Evolutionary conservation across 108 stramenopile species (phyloP).

Genomic region (Ochromonas danica): DNA sequence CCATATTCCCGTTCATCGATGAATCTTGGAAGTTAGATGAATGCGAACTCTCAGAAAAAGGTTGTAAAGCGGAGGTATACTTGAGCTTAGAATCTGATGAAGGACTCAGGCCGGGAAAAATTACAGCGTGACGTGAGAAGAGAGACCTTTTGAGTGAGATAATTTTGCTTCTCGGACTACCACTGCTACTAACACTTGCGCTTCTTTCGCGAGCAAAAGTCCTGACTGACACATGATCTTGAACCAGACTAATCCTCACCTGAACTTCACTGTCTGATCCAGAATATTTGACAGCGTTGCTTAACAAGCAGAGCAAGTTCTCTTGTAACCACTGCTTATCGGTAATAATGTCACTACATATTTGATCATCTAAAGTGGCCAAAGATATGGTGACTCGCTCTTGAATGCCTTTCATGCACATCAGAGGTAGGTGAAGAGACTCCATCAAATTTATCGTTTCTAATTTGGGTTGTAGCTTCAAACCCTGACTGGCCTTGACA

Average conservation of each 20-base stretch:
- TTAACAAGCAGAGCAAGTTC: conserved; percentile 23
- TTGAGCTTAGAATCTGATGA: background rate
- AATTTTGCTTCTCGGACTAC: background rate
- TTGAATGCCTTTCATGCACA: background rate
- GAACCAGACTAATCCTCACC: too few species aligned
- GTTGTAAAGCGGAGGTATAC: background rate
- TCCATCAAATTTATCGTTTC: background rate
- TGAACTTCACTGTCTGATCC: background rate
- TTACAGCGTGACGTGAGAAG: background rate
- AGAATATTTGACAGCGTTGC: conserved; percentile 32
- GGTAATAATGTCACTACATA: background rate
- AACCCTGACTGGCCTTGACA: background rate
- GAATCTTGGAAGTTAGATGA: background rate
- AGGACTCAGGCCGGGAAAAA: background rate
- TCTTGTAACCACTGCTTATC: conserved; percentile 32
- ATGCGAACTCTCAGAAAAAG: background rate
- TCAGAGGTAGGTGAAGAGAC: background rate
- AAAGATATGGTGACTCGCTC: background rate
- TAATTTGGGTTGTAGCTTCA: background rate
- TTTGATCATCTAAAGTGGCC: background rate
- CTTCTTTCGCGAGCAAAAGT: background rate
- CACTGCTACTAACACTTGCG: background rate
- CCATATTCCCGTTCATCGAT: background rate
- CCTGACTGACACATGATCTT: too few species aligned
- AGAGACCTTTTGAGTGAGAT: background rate